Evolutionary conservation across 345 rosid genomes (phyloP), one percentile per base, ranked within the genome.

Genomic region (Hibiscus tridactylites): DNA sequence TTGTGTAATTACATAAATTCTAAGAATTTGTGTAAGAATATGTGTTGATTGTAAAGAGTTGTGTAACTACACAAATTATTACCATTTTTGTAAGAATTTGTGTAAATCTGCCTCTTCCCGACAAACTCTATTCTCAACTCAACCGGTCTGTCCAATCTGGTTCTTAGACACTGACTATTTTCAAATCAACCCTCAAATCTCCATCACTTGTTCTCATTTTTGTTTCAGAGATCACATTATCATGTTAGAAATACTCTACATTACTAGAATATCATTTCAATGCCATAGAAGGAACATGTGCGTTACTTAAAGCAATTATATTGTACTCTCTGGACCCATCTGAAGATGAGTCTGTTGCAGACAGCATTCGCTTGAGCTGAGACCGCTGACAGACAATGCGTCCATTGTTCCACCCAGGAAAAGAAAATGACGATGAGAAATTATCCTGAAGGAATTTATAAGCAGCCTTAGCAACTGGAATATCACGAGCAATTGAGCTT

Each of bases 381-480:
- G 92, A 82, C 72, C 85, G 77, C 75, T 88, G 96, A 82, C 97
- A 90, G 78, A 88, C 85, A 75, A 95, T 86, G 73, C 99, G 87
- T 67, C 97, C 99, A 72, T 85, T 89, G 60, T 85, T 95, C 99
- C 99, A 88, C 57, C 83, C 81, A 3, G 97, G 82, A 80, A 81
- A 85, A 74, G 84, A 84, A 83, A 92, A 92, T 54, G 87, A 81
- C n/a, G 91, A 73, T 56, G 92, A 78, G 31, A 81, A 82, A 46
- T 86, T 80, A 50, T 90, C 91, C 81, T 90, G 89, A 63, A 95
- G 77, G 80, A 84, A 87, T 61, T 87, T 75, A 74, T 73, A 81
- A 39, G 85, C 91, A 65, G 90, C 92, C 83, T 89, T 92, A 7
- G 82, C 81, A 6, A 82, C 65, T 35, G 96, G 99, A 73, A 75